phyloP scores from a whole-genome alignment of 2,329 filamentous ascomycete species.

The Paraconiothyrium brasiliense region DNA sequence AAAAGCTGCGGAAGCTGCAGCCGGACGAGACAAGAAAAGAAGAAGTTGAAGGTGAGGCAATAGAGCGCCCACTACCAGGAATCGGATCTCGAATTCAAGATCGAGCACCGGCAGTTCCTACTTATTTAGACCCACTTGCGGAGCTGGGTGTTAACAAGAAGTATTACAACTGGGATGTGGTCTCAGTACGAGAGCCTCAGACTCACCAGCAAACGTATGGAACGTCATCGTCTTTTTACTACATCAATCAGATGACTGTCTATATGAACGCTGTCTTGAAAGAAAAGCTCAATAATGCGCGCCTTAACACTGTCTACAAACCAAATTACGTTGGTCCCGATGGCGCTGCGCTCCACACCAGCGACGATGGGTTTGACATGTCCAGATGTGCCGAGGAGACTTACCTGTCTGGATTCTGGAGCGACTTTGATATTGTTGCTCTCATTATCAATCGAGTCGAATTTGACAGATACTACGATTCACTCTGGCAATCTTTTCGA shows the following conservation, averaged over 20 bases:
- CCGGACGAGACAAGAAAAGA: not conserved
- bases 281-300: conserved; percentile 37
- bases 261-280: conserved; percentile 51
- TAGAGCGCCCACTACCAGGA: not conserved
- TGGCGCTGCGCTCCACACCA: not conserved
- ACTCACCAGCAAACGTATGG: conserved; percentile 55
- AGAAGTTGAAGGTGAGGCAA: conserved; percentile 4
- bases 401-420: conserved; percentile 60
- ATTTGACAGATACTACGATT: too few relatives aligned
- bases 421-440: conserved; percentile 55
- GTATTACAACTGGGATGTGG: conserved; percentile 49
- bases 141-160: conserved; percentile 33
- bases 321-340: not conserved
- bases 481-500: not conserved
- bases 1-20: conserved; percentile 40
- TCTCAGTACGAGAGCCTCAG: conserved; percentile 50
- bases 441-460: conserved; percentile 55
- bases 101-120: conserved; percentile 16
- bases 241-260: conserved; percentile 53
- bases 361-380: conserved; percentile 38
- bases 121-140: conserved; percentile 25
- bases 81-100: not conserved
- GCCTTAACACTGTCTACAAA: not conserved
- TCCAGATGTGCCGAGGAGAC: conserved; percentile 57
- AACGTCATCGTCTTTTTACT: conserved; percentile 57